phyloP scores from a whole-genome alignment of 2,329 filamentous ascomycete species.

The Penicillium carneum region DNA sequence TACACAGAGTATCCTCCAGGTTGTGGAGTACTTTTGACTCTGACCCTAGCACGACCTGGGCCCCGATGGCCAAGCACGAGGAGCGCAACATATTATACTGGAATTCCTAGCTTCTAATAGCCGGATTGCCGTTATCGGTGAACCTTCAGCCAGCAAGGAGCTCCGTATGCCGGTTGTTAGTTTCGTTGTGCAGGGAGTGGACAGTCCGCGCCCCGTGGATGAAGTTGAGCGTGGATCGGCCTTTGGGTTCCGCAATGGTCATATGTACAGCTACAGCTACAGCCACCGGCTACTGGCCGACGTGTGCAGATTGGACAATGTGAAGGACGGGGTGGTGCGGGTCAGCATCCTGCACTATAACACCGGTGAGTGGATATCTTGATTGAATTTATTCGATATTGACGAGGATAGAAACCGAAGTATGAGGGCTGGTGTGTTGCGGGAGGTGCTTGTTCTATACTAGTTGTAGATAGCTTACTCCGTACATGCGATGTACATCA shows the following conservation, averaged over 20 bases:
- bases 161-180: constrained; percentile 71
- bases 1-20: constrained; percentile 66
- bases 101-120: constrained; percentile 62
- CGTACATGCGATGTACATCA: not conserved
- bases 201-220: constrained; percentile 66
- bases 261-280: constrained; percentile 62
- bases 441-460: constrained; percentile 22
- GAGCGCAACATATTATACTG: constrained; percentile 65
- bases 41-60: constrained; percentile 55
- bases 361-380: constrained; percentile 59
- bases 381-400: constrained; percentile 9
- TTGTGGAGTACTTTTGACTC: constrained; percentile 69
- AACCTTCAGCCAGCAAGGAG: constrained; percentile 56
- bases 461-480: not conserved
- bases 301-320: constrained; percentile 63
- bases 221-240: constrained; percentile 65
- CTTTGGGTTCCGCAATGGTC: constrained; percentile 71
- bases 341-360: constrained; percentile 80
- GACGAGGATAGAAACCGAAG: constrained; percentile 31
- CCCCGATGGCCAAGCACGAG: constrained; percentile 65
- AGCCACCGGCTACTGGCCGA: constrained; percentile 68
- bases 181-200: constrained; percentile 67
- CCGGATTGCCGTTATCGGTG: constrained; percentile 67
- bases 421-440: constrained; percentile 29
- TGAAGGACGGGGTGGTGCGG: constrained; percentile 69